These are phyloP conservation scores for Yarrowia keelungensis DNA, from an alignment of 805 yeast species.

Conservation along the genomic window DNA sequence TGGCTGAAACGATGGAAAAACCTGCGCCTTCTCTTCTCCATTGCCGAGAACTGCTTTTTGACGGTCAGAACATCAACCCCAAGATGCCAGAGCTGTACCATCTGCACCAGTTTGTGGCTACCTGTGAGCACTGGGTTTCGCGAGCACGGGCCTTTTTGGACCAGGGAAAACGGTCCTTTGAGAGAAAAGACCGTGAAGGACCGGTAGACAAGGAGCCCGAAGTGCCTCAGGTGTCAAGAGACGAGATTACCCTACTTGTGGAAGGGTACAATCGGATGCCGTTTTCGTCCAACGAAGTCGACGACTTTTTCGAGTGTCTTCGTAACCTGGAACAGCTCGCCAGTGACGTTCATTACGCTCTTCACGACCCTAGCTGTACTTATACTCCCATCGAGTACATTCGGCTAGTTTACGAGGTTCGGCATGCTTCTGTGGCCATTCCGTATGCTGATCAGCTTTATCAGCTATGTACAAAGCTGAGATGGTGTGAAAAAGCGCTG, in stretches of 20 bases:
- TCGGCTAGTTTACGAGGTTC: conserved; percentile 64
- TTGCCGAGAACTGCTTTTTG: conserved; percentile 41
- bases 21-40: not conserved
- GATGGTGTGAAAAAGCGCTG: conserved; percentile 52
- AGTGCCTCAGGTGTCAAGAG: conserved; percentile 45
- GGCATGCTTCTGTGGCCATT: conserved; percentile 63
- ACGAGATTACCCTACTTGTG: conserved; percentile 53
- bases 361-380: conserved; percentile 9
- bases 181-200: conserved; percentile 43
- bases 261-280: conserved; percentile 57
- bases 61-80: conserved; percentile 20
- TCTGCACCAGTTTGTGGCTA: conserved; percentile 27
- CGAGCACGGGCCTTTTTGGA: conserved; percentile 27
- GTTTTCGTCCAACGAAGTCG: conserved; percentile 65
- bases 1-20: conserved; percentile 13
- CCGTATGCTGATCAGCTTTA: conserved; percentile 56
- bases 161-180: conserved; percentile 27
- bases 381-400: conserved; percentile 52
- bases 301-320: conserved; percentile 61
- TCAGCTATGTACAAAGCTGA: conserved; percentile 51
- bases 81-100: conserved; percentile 17
- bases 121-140: conserved; percentile 26
- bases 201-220: conserved; percentile 36
- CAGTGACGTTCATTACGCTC: conserved; percentile 19
- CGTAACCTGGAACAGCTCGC: conserved; percentile 27